Percentiles rank a stretch among this genome's conserved stretches.
Conservation (phyloP, 176 grass and related monocot species). For the Lolium multiflorum region DNA sequence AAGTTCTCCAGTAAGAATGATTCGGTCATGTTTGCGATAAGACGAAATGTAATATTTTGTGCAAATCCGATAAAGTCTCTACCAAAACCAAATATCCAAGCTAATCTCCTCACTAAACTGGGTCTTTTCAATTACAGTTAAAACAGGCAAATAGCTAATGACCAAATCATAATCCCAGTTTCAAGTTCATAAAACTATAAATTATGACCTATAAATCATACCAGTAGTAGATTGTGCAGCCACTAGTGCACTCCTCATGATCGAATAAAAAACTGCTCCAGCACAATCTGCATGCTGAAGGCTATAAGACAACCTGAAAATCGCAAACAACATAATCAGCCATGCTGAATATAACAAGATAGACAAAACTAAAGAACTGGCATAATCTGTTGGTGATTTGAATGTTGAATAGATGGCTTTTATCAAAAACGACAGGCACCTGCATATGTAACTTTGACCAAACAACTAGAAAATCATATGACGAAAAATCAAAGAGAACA, state of each 20-base stretch:
- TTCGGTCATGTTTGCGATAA: background rate
- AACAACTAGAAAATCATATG: conserved; percentile 6
- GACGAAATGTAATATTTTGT: conserved; percentile 6
- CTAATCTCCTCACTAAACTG: background rate
- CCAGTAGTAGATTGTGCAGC: conserved; percentile 63
- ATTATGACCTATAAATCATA: conserved; percentile 31
- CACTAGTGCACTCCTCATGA: conserved; percentile 73
- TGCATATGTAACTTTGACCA: conserved; percentile 14
- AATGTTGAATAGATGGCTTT: background rate
- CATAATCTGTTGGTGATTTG: background rate
- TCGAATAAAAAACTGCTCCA: conserved; percentile 77
- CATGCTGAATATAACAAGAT: conserved; percentile 5
- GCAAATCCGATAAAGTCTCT: background rate
- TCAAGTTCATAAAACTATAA: background rate
- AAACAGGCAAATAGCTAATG: background rate
- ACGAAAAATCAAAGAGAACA: conserved; percentile 3
- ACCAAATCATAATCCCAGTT: background rate
- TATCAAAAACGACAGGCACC: background rate
- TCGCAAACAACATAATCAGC: conserved; percentile 7
- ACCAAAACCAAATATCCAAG: conserved; percentile 12
- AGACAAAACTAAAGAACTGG: conserved; percentile 20
- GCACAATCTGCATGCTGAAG: conserved; percentile 85
- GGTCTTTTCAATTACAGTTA: background rate
- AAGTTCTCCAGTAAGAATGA: background rate
- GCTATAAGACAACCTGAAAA: conserved; percentile 81